Evolutionary conservation across 1,139 yeast species (phyloP), one percentile per base, ranked within the genome.

Genomic region (Geotrichum phurueaensis): DNA sequence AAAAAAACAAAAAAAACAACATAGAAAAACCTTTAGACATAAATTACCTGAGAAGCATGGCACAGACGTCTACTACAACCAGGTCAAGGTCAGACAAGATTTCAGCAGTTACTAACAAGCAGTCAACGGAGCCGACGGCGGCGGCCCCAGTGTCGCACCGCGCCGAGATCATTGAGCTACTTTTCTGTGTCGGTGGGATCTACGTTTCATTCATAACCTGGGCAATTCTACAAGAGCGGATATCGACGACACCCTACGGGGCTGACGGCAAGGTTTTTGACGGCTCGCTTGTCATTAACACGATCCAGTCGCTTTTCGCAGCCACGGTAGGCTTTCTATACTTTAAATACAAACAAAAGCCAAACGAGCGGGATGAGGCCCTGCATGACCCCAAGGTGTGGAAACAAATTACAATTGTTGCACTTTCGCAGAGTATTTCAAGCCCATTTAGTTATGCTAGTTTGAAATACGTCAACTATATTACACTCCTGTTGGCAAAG

Each of bases 221-320:
- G 99, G 92, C 96, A 0, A 80, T 89, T 47, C 80, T 92, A 18
- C 98, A 94, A 70, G 99, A 94, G 72, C 84, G 95, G 58, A 84
- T 94, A 66, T 83, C 91, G 33, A 85, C 95, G 2, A 86, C 86
- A 56, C 84, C 89, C 3, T 91, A 91, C 73, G 91, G 89, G 0
- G 76, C 79, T 6, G 81, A 81, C 51, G 75, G 79, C 22, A 79
- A 78, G 51, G 79, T 78, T 60, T 91, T 89, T 75, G 81, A 84
- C 63, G 86, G 91, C 1, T 94, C 98, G 0, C 78, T 89, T 63
- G 79, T 90, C 23, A 83, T 92, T 63, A 90, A 89, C 67, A 75
- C 84, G 22, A 77, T 84, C 2, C 98, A 94, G 74, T 86, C 92
- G 13, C 69, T 83, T 1, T 81, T 87, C 63, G 97, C 97, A 0